These are phyloP conservation scores for Taphrina sp. DNA, from an alignment of 1,139 yeast genomes.

Conservation along the genomic window DNA sequence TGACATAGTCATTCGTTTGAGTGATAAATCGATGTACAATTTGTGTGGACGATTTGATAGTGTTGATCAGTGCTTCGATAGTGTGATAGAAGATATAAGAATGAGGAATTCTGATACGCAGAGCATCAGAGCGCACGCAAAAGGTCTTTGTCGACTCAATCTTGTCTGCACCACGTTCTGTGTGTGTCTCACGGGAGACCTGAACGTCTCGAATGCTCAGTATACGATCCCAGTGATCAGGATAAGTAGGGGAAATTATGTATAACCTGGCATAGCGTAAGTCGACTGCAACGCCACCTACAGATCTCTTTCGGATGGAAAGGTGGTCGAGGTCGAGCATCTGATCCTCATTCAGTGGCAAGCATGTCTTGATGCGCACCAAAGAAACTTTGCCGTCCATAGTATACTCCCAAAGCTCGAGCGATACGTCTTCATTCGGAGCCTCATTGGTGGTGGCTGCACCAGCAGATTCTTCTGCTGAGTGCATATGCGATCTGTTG, in stretches of 20 bases:
- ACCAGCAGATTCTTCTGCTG: background rate
- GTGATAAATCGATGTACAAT: slow-evolving; percentile 54
- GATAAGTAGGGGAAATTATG: slow-evolving; percentile 57
- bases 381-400: slow-evolving; percentile 9
- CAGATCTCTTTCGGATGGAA: slow-evolving; percentile 44
- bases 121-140: slow-evolving; percentile 39
- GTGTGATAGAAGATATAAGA: slow-evolving; percentile 64
- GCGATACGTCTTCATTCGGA: slow-evolving; percentile 36
- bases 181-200: slow-evolving; percentile 16
- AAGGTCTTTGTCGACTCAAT: slow-evolving; percentile 7
- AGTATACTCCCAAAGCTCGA: background rate
- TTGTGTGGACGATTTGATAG: slow-evolving; percentile 60
- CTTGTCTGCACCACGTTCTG: background rate
- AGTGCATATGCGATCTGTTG: no score
- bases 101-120: slow-evolving; percentile 54
- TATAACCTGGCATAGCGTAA: slow-evolving; percentile 52
- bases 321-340: slow-evolving; percentile 54
- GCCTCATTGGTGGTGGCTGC: background rate
- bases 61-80: slow-evolving; percentile 62
- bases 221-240: slow-evolving; percentile 48
- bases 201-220: slow-evolving; percentile 42
- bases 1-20: slow-evolving; percentile 46
- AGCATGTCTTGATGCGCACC: slow-evolving; percentile 48
- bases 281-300: slow-evolving; percentile 42
- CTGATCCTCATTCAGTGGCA: slow-evolving; percentile 55